Evolutionary conservation across 2,329 filamentous ascomycete genomes (phyloP).

Genomic region (Pyricularia grisea): DNA sequence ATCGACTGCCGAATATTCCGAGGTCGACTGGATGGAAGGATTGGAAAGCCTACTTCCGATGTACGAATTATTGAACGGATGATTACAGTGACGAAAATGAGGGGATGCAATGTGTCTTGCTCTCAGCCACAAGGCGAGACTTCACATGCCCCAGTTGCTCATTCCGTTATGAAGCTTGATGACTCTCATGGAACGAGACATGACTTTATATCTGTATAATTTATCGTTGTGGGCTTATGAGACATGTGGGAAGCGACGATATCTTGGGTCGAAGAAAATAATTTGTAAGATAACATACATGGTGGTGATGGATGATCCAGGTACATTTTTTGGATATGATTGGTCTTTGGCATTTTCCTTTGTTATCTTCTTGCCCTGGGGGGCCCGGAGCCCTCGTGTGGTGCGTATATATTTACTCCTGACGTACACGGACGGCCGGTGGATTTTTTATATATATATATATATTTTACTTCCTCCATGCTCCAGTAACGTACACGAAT

Average conservation of each 20-base stretch:
- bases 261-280: not conserved
- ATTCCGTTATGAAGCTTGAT: not conserved
- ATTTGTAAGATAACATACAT: not conserved
- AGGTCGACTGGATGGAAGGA: not conserved
- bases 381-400: not conserved
- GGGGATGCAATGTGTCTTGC: not conserved
- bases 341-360: not conserved
- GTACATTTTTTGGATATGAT: not conserved
- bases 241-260: not conserved
- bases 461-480: not conserved
- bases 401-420: not conserved
- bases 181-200: not conserved
- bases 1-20: not conserved
- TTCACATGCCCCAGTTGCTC: not conserved
- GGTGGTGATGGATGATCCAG: not conserved
- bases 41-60: not conserved
- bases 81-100: not conserved
- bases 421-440: not conserved
- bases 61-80: not conserved
- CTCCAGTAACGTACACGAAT: not conserved
- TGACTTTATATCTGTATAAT: not conserved
- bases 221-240: not conserved
- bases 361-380: not conserved
- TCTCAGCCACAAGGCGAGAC: not conserved
- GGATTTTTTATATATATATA: not conserved